Conservation (phyloP, 495 filamentous ascomycete genomes). For the Lasiosphaeria ovina region DNA sequence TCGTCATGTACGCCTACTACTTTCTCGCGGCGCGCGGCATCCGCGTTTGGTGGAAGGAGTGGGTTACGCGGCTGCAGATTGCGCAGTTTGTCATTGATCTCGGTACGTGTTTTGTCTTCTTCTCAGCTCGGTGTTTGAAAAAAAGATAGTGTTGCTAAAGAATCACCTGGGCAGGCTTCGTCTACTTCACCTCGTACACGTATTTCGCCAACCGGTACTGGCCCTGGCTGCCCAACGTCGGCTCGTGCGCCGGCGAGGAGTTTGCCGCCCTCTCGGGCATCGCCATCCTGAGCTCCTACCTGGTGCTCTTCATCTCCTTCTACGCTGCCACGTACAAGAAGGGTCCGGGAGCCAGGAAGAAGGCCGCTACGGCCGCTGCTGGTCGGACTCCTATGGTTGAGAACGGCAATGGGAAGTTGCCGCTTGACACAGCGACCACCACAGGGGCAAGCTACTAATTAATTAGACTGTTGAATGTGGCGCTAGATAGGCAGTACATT, state of each 20-base stretch:
- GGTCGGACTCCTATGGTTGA: too few relatives aligned
- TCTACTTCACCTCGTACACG: constrained; percentile 3
- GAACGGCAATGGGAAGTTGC: too few relatives aligned
- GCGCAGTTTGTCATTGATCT: constrained; percentile 7
- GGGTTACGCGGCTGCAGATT: constrained; percentile 10
- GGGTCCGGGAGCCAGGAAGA: background rate
- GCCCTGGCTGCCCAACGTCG: background rate
- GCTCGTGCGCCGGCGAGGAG: background rate
- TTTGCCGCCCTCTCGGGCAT: background rate
- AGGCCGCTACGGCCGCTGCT: background rate
- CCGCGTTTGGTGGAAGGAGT: constrained; percentile 7
- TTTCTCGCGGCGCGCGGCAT: background rate
- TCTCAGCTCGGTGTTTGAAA: background rate
- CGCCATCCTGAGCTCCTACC: background rate
- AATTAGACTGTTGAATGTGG: too few relatives aligned
- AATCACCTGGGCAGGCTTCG: background rate
- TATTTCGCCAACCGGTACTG: background rate
- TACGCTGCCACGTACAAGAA: background rate
- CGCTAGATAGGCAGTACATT: too few relatives aligned
- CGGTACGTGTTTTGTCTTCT: background rate
- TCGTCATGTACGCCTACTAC: constrained; percentile 67
- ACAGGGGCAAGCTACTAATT: too few relatives aligned
- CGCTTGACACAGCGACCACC: too few relatives aligned
- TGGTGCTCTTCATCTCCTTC: constrained; percentile 6
- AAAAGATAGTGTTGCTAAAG: background rate